Base-by-base conservation (phyloP, 768 basidiomycete species). In the Lactarius psammicola region DNA sequence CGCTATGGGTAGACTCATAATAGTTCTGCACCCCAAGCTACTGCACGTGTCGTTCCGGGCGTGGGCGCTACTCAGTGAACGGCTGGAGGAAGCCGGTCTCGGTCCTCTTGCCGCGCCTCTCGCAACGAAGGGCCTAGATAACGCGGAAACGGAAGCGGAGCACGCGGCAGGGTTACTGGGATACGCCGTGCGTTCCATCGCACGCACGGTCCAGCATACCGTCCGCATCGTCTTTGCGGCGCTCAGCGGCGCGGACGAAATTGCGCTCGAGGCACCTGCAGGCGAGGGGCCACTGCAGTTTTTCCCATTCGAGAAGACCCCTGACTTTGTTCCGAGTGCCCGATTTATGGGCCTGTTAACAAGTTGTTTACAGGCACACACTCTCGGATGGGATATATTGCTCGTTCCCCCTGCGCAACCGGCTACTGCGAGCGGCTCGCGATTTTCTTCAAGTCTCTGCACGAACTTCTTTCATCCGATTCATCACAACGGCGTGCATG, bases 301-400 rank as follows among this genome's bases (percentile, higher is more conserved):
- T 3, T 85, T 82, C 73, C 84, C 85, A 0, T 78, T 83, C 30
- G 38, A 66, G 2, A 76, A 59, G 11, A 54, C 66, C 2, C 63
- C 56, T 34, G 78, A 81, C 36, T 82, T 88, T 66, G 72, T 80
- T 38, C 77, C 80, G 0, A 84, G 82, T 1, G 69, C 72, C 2
- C 73, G 87, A 38, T 87, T 87, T 69, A 73, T 84, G 68, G 85
- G 85, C 0, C 76, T 87, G 20, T 75, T 89, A 28, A 85, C 86
- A 2, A 80, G 79, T 66, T 80, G 87, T 68, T 66, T 88, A 42
- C 87, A 88, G 71, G 84, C 82, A 1, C 87, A 89, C 72, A 84
- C 84, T 0, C 74, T 88, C 6, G 84, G 84, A 0, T 87, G 84
- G 84, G 86, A 89, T 73, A 83, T 87, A 54, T 87, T 85, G 1